Percentiles rank a stretch among this genome's conserved stretches.
phyloP scores from a whole-genome alignment of 2,329 filamentous ascomycete species.

The Colletotrichum liriopes region DNA sequence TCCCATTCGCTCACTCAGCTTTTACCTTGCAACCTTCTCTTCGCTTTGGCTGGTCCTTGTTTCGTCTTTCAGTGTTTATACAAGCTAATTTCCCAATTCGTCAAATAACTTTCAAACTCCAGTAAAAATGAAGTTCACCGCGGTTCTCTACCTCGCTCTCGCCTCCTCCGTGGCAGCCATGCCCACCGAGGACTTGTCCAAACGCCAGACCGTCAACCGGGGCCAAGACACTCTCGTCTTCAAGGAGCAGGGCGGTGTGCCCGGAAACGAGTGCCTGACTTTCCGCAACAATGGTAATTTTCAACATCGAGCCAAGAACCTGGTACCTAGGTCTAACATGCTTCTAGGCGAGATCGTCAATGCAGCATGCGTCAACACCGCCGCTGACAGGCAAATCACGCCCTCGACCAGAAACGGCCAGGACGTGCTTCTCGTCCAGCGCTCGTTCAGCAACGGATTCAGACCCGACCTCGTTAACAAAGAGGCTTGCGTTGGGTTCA shows the following conservation, averaged over 20 bases:
- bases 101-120: background rate
- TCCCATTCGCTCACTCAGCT: constrained; percentile 28
- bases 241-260: constrained; percentile 55
- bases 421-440: constrained; percentile 55
- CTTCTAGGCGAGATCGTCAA: constrained; percentile 58
- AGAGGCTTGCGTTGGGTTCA: constrained; percentile 58
- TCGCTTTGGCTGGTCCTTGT: constrained; percentile 34
- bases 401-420: constrained; percentile 52
- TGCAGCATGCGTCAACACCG: constrained; percentile 55
- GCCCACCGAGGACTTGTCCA: constrained; percentile 31
- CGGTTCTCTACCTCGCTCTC: constrained; percentile 45
- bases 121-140: constrained; percentile 45
- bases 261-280: constrained; percentile 56
- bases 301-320: too few relatives aligned
- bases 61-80: constrained; percentile 3
- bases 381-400: constrained; percentile 58
- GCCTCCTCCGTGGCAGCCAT: constrained; percentile 44
- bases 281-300: constrained; percentile 59
- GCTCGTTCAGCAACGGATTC: constrained; percentile 55
- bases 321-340: background rate
- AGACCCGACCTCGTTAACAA: constrained; percentile 55
- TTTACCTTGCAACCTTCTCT: constrained; percentile 23
- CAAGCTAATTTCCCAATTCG: background rate
- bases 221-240: constrained; percentile 51
- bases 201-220: constrained; percentile 30